These are phyloP conservation scores for Septoria linicola DNA, from an alignment of 2,329 filamentous ascomycete species.

Conservation along the genomic window DNA sequence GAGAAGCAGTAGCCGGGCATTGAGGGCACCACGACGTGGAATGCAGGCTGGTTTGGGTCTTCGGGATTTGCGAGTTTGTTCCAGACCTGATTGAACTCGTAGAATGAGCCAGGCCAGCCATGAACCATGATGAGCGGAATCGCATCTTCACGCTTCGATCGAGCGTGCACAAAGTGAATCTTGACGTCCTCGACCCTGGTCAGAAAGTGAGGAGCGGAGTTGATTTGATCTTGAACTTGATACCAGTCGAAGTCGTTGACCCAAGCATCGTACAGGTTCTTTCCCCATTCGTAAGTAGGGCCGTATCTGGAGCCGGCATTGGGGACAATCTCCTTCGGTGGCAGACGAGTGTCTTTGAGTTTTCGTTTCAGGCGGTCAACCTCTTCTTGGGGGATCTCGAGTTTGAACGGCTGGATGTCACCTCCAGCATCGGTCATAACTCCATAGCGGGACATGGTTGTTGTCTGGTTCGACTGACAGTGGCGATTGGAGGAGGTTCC, in stretches of 20 bases:
- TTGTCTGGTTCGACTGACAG: not conserved
- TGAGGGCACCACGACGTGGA: conserved; percentile 60
- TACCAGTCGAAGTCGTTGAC: conserved; percentile 39
- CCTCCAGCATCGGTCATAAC: conserved; percentile 3
- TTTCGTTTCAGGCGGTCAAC: conserved; percentile 42
- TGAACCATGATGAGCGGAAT: conserved; percentile 47
- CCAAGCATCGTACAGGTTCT: conserved; percentile 40
- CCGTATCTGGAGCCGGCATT: conserved; percentile 41
- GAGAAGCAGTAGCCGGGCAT: conserved; percentile 57
- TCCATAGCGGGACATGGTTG: not conserved
- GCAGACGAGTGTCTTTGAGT: conserved; percentile 39
- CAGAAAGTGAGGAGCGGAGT: conserved; percentile 37
- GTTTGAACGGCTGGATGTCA: conserved; percentile 37
- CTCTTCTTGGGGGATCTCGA: conserved; percentile 39
- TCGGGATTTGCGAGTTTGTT: conserved; percentile 35
- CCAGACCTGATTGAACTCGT: conserved; percentile 46
- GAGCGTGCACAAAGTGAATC: conserved; percentile 43
- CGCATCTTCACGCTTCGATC: conserved; percentile 36
- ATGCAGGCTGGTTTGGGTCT: conserved; percentile 42
- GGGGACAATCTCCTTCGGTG: conserved; percentile 40
- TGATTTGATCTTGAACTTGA: conserved; percentile 37
- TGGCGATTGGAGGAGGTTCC: not conserved
- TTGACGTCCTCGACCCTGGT: conserved; percentile 39
- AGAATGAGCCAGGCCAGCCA: conserved; percentile 49
- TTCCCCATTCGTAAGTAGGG: conserved; percentile 37